Conservation (phyloP, 1,284 basidiomycete species). For the Pseudozyma hubeiensis region DNA sequence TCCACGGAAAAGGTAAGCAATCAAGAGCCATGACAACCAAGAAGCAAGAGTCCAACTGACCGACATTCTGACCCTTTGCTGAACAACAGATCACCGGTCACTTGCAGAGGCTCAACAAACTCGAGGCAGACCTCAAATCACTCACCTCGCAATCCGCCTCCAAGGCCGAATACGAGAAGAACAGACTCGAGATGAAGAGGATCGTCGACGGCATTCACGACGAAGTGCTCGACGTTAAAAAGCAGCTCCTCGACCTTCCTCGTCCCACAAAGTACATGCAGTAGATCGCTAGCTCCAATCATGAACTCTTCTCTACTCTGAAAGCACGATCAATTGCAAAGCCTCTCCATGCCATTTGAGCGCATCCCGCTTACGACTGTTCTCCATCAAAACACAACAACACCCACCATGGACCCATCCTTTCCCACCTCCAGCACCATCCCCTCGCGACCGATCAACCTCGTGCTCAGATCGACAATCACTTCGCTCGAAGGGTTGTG, state of each 20-base stretch:
- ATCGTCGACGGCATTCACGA: slow-evolving; percentile 54
- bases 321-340: background rate
- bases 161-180: slow-evolving; percentile 39
- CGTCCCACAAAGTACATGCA: slow-evolving; percentile 54
- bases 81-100: slow-evolving; percentile 45
- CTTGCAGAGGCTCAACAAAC: slow-evolving; percentile 45
- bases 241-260: slow-evolving; percentile 45
- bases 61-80: background rate
- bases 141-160: slow-evolving; percentile 26
- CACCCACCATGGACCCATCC: slow-evolving; percentile 41
- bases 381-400: slow-evolving; percentile 31
- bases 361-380: background rate
- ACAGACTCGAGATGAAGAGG: slow-evolving; percentile 41
- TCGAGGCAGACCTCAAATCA: slow-evolving; percentile 53
- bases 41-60: background rate
- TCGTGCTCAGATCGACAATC: slow-evolving; percentile 40
- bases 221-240: slow-evolving; percentile 50
- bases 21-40: too few relatives aligned
- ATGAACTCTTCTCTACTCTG: too few relatives aligned
- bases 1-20: slow-evolving; percentile 80
- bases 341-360: too few relatives aligned
- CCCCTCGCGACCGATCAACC: slow-evolving; percentile 33
- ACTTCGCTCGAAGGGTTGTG: slow-evolving; percentile 23
- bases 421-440: slow-evolving; percentile 46
- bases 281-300: slow-evolving; percentile 6